These are phyloP conservation scores for Ogataea zsoltii DNA, from an alignment of 805 yeast species.

Conservation along the genomic window DNA sequence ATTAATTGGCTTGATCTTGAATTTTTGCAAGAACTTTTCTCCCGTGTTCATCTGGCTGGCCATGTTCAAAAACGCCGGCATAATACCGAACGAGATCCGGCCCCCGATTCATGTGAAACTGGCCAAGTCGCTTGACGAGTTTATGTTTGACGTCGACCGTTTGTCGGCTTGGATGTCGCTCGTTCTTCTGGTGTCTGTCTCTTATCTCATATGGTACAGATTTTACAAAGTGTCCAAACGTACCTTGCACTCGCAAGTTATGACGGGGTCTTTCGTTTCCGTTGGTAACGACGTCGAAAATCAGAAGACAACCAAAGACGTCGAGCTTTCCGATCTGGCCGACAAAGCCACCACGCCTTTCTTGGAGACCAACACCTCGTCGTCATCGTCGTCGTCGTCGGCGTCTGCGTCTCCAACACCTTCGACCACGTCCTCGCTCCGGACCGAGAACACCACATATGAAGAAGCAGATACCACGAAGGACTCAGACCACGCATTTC, in stretches of 20 bases:
- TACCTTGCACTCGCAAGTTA: background rate
- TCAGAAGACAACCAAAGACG: slow-evolving; percentile 1
- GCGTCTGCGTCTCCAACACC: slow-evolving; percentile 4
- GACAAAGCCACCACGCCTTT: slow-evolving; percentile 7
- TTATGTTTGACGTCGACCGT: slow-evolving; percentile 34
- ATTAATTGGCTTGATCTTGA: slow-evolving; percentile 39
- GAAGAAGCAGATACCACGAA: slow-evolving; percentile 1
- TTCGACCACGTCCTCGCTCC: slow-evolving; percentile 1
- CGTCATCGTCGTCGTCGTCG: slow-evolving; percentile 8
- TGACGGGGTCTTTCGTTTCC: too few relatives aligned
- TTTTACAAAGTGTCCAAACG: slow-evolving; percentile 14
- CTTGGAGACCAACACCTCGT: slow-evolving; percentile 3
- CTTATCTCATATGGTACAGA: slow-evolving; percentile 23
- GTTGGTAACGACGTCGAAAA: slow-evolving; percentile 10
- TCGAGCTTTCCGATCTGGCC: slow-evolving; percentile 7
- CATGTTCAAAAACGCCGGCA: slow-evolving; percentile 59
- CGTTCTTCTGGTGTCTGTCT: slow-evolving; percentile 7
- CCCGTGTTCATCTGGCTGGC: slow-evolving; percentile 56
- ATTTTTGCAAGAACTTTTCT: slow-evolving; percentile 50
- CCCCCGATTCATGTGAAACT: slow-evolving; percentile 54
- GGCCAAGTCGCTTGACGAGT: slow-evolving; percentile 43
- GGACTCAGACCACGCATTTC: slow-evolving; percentile 7
- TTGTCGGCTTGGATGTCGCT: slow-evolving; percentile 26
- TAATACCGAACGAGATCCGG: slow-evolving; percentile 53
- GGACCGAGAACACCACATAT: background rate